Percentiles rank a stretch among this genome's conserved stretches.
These are phyloP conservation scores for Diaporthe sp. DNA, from an alignment of 2,329 filamentous ascomycete species.

Conservation along the genomic window DNA sequence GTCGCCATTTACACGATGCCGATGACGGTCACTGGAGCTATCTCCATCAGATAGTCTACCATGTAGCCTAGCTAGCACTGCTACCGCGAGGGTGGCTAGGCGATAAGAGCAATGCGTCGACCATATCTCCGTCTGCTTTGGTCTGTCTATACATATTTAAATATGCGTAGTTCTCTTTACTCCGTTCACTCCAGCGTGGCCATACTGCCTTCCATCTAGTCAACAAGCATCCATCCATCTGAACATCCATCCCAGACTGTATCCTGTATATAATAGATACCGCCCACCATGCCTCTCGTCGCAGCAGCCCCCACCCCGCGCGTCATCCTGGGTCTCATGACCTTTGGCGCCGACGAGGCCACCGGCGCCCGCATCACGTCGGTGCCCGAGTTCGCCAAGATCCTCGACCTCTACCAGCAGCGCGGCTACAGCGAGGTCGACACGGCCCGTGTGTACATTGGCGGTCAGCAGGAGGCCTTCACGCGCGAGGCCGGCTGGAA, in stretches of 20 bases:
- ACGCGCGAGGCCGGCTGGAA: slow-evolving; percentile 77
- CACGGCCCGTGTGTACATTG: slow-evolving; percentile 78
- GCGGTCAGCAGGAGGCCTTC: slow-evolving; percentile 78
- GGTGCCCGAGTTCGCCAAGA: slow-evolving; percentile 70
- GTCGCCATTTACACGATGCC: slow-evolving; percentile 24
- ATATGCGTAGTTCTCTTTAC: neutral
- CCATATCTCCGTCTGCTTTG: neutral
- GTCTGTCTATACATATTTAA: neutral
- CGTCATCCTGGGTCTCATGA: slow-evolving; percentile 81
- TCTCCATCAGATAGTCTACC: neutral
- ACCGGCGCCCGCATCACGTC: slow-evolving; percentile 74
- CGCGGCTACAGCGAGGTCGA: slow-evolving; percentile 81
- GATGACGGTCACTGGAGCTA: slow-evolving; percentile 2
- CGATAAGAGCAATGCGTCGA: neutral
- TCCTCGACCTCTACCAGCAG: slow-evolving; percentile 76
- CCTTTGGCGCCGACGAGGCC: slow-evolving; percentile 72
- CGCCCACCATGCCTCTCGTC: slow-evolving; percentile 38
- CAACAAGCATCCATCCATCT: neutral
- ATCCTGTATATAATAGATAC: neutral
- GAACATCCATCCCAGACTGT: neutral
- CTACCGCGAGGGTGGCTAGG: neutral
- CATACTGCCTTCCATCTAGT: neutral
- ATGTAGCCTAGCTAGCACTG: neutral
- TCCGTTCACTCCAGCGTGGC: too few species aligned
- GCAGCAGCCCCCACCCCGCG: slow-evolving; percentile 49